Evolutionary conservation across 345 rosid genomes (phyloP).

Genomic region (Lepidium sativum): DNA sequence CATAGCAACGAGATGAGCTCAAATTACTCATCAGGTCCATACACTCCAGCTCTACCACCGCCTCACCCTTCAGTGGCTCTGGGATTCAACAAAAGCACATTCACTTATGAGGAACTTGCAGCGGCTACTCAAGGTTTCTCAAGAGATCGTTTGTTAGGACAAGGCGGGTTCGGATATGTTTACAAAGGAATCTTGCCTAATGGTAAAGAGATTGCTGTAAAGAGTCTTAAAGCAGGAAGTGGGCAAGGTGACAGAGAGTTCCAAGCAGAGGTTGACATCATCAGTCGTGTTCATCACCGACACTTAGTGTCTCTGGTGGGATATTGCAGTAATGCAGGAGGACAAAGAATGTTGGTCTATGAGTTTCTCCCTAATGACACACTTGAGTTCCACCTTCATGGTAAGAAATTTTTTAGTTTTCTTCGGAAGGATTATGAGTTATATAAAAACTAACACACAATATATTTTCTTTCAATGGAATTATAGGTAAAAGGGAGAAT

Average conservation of each 20-base stretch:
- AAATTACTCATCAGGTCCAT: slow-evolving; percentile 40
- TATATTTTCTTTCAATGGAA: neutral
- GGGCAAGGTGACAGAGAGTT: slow-evolving; percentile 79
- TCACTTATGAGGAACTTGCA: slow-evolving; percentile 65
- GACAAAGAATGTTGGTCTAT: slow-evolving; percentile 52
- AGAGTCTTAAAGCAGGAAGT: slow-evolving; percentile 64
- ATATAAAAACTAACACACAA: neutral
- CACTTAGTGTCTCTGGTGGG: slow-evolving; percentile 87
- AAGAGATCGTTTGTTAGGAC: slow-evolving; percentile 50
- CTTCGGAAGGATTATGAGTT: neutral
- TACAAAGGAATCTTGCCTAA: slow-evolving; percentile 63
- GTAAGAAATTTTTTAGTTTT: slow-evolving; percentile 21
- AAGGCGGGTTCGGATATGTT: slow-evolving; percentile 90
- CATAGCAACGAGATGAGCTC: slow-evolving; percentile 40
- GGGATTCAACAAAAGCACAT: slow-evolving; percentile 51
- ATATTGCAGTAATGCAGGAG: slow-evolving; percentile 45
- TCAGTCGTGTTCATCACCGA: slow-evolving; percentile 85
- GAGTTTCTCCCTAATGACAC: slow-evolving; percentile 69
- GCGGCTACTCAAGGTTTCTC: slow-evolving; percentile 64
- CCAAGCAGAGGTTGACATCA: slow-evolving; percentile 83
- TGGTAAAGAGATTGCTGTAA: slow-evolving; percentile 79
- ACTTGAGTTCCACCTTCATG: slow-evolving; percentile 71
- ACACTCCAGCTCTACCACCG: slow-evolving; percentile 46
- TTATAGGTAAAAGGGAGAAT: slow-evolving; percentile 32
- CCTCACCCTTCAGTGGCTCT: slow-evolving; percentile 45